Evolutionary conservation across 805 yeast genomes (phyloP).

Genomic region (Barnettozyma sucrosica): DNA sequence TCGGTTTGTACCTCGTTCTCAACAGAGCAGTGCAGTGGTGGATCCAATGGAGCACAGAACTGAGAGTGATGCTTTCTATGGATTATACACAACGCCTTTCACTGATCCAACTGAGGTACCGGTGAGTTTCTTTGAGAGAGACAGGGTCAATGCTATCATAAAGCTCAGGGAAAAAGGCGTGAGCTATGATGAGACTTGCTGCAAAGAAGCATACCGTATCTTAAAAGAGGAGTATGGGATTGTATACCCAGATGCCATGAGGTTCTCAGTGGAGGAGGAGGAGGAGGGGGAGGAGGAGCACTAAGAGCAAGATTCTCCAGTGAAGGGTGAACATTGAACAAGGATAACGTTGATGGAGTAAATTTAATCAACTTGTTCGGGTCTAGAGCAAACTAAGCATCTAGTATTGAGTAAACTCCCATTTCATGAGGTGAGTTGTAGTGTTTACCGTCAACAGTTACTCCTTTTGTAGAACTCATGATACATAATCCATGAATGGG

Average conservation of each 20-base stretch:
- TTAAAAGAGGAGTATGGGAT: constrained; percentile 2
- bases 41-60: neutral
- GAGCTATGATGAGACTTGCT: neutral
- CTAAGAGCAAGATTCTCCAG: neutral
- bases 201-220: constrained; percentile 4
- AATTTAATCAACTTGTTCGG: constrained; percentile 1
- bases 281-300: too few relatives aligned
- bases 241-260: constrained; percentile 2
- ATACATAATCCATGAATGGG: neutral
- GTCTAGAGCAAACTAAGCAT: neutral
- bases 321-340: neutral
- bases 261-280: neutral
- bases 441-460: neutral
- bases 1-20: neutral
- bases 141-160: neutral
- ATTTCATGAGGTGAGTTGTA: constrained; percentile 2
- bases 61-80: neutral
- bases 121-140: neutral
- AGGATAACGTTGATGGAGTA: neutral
- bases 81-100: neutral
- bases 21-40: neutral
- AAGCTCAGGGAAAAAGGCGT: constrained; percentile 2
- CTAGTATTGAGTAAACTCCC: neutral
- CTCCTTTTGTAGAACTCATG: neutral
- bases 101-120: constrained; percentile 1